Conservation (phyloP, 2,329 filamentous ascomycete species). For the Teratosphaeria zuluensis region DNA sequence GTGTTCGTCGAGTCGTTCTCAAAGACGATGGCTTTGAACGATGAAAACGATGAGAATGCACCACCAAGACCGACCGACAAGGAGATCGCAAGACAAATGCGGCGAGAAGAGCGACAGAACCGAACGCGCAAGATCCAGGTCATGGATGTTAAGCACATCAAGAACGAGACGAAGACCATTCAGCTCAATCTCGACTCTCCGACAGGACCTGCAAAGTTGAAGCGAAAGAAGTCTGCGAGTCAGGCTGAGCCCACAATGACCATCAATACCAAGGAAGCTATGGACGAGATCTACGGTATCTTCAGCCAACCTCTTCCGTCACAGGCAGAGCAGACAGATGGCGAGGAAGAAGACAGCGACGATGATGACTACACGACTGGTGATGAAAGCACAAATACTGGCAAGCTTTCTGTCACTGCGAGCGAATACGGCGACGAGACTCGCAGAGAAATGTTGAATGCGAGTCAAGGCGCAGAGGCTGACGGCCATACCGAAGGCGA, state of each 20-base stretch:
- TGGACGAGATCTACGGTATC: constrained; percentile 93
- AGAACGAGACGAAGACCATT: constrained; percentile 82
- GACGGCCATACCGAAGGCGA: constrained; percentile 29
- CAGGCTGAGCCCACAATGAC: constrained; percentile 85
- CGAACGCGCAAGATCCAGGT: constrained; percentile 55
- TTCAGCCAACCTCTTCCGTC: constrained; percentile 76
- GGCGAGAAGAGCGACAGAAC: constrained; percentile 40
- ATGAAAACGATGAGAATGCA: constrained; percentile 40
- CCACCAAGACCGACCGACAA: constrained; percentile 20
- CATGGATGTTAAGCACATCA: constrained; percentile 62
- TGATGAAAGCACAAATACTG: constrained; percentile 70
- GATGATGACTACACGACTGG: constrained; percentile 76
- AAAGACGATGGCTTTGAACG: constrained; percentile 25
- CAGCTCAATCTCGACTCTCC: constrained; percentile 90
- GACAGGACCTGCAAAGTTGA: constrained; percentile 64
- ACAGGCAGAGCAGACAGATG: constrained; percentile 36
- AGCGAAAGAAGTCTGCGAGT: constrained; percentile 60
- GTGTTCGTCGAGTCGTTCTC: constrained; percentile 17
- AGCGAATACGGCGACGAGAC: constrained; percentile 59
- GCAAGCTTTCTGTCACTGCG: constrained; percentile 52
- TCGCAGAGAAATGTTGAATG: constrained; percentile 39
- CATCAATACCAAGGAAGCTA: constrained; percentile 86
- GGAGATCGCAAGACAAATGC: constrained; percentile 36
- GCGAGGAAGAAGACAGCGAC: constrained; percentile 50
- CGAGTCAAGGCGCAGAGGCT: constrained; percentile 17